Evolutionary conservation across 2,329 filamentous ascomycete genomes (phyloP).

Genomic region (Thelonectria rubi): DNA sequence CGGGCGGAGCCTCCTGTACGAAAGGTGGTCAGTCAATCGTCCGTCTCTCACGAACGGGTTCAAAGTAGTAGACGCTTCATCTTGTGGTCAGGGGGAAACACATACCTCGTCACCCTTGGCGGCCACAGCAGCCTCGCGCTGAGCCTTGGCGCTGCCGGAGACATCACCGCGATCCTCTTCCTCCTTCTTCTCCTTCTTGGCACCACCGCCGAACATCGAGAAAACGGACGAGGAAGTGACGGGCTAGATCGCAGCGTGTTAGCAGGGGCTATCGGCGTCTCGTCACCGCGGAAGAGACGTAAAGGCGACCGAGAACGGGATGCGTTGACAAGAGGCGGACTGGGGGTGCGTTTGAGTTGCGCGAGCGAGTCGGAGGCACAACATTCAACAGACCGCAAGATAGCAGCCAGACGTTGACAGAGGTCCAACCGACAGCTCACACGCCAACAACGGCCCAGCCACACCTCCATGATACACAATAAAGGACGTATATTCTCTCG

Average conservation of each 20-base stretch:
- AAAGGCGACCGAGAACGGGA: neutral
- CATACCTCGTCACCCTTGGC: conserved; percentile 67
- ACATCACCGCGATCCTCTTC: conserved; percentile 82
- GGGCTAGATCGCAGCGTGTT: conserved; percentile 39
- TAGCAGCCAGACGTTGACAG: neutral
- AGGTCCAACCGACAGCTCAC: neutral
- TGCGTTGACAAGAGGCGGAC: neutral
- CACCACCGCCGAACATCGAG: conserved; percentile 98
- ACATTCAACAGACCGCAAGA: conserved; percentile 14
- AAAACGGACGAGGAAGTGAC: conserved; percentile 77
- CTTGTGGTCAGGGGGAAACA: conserved; percentile 8
- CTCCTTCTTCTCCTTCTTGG: conserved; percentile 96
- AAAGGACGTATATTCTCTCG: neutral
- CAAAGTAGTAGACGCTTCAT: neutral
- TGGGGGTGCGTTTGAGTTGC: neutral
- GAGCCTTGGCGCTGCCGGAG: conserved; percentile 87
- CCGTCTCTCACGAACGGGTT: conserved; percentile 4
- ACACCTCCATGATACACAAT: neutral
- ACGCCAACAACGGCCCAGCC: neutral
- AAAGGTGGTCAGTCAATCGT: conserved; percentile 21
- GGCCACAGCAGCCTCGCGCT: conserved; percentile 69
- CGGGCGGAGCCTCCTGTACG: conserved; percentile 76
- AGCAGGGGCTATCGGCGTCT: neutral
- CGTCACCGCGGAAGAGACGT: neutral
- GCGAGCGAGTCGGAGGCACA: neutral